phyloP scores from a whole-genome alignment of 1,139 yeast species.

The Geotrichum aggregatum region DNA sequence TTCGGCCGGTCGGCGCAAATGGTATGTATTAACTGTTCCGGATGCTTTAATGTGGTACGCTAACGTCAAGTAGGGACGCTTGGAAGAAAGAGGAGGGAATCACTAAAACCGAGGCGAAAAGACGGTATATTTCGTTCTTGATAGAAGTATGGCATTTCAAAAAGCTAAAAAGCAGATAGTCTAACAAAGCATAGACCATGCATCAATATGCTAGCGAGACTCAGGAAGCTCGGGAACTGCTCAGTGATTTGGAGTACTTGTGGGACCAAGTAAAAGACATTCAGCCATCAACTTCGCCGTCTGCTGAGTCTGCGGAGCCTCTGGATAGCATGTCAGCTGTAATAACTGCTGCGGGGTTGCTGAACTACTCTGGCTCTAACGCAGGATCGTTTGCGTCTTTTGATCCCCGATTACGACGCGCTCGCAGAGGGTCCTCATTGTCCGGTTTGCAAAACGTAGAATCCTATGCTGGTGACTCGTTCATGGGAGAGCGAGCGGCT shows the following conservation, averaged over 20 bases:
- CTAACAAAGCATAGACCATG: conserved; percentile 65
- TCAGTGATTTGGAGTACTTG: conserved; percentile 61
- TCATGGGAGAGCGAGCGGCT: not conserved
- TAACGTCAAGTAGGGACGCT: conserved; percentile 63
- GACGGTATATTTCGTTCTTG: conserved; percentile 60
- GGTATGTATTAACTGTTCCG: no score
- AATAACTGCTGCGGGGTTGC: conserved; percentile 2
- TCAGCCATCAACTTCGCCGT: conserved; percentile 16
- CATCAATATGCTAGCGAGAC: conserved; percentile 64
- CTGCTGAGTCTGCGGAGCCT: conserved; percentile 7
- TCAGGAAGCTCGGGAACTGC: conserved; percentile 60
- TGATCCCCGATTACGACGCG: conserved; percentile 1
- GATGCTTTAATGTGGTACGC: no score
- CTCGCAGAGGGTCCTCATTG: not conserved
- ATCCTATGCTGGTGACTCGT: conserved; percentile 1
- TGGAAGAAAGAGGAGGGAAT: conserved; percentile 77
- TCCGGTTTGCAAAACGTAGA: not conserved
- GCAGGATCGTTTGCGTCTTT: conserved; percentile 10
- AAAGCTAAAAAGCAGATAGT: no score
- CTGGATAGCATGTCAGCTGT: conserved; percentile 1
- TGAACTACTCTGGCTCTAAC: conserved; percentile 6
- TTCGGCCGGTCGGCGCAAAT: conserved; percentile 65
- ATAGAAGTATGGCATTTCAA: conserved; percentile 40
- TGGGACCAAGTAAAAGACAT: conserved; percentile 73
- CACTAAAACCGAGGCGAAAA: conserved; percentile 68